Evolutionary conservation across 2,329 filamentous ascomycete species (phyloP).

Genomic region (Ophiosphaerella herpotricha): DNA sequence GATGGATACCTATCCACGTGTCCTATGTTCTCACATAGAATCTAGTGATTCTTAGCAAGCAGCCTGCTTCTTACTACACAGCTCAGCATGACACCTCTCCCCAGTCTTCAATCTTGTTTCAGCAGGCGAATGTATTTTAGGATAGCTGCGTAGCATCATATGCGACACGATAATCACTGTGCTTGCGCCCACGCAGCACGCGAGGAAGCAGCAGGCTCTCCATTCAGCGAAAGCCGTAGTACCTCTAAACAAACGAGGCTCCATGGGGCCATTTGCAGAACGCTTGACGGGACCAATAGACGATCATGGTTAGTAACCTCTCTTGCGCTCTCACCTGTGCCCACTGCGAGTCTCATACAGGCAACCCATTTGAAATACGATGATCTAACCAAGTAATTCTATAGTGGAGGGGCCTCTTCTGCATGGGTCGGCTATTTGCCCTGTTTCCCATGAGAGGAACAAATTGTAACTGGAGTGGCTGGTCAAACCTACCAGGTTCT

Average conservation of each 20-base stretch:
- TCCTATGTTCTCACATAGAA: neutral
- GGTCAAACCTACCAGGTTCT: constrained; percentile 13
- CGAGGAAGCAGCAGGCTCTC: constrained; percentile 29
- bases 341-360: constrained; percentile 11
- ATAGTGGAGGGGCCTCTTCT: neutral
- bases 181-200: constrained; percentile 40
- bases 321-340: constrained; percentile 19
- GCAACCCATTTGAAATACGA: constrained; percentile 12
- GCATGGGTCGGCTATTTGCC: constrained; percentile 10
- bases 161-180: constrained; percentile 35
- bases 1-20: constrained; percentile 5
- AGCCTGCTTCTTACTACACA: constrained; percentile 5
- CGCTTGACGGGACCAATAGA: constrained; percentile 10
- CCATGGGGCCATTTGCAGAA: constrained; percentile 26
- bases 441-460: constrained; percentile 25
- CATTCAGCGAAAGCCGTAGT: constrained; percentile 31
- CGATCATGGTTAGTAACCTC: constrained; percentile 21
- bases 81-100: constrained; percentile 11
- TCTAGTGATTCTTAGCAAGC: no score
- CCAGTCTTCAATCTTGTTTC: constrained; percentile 27
- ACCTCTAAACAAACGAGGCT: constrained; percentile 25
- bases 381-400: constrained; percentile 1
- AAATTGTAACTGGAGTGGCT: constrained; percentile 11
- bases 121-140: constrained; percentile 22
- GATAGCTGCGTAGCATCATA: constrained; percentile 29